Conservation (phyloP, 139 green algal species). For the Chlorella sp. region DNA sequence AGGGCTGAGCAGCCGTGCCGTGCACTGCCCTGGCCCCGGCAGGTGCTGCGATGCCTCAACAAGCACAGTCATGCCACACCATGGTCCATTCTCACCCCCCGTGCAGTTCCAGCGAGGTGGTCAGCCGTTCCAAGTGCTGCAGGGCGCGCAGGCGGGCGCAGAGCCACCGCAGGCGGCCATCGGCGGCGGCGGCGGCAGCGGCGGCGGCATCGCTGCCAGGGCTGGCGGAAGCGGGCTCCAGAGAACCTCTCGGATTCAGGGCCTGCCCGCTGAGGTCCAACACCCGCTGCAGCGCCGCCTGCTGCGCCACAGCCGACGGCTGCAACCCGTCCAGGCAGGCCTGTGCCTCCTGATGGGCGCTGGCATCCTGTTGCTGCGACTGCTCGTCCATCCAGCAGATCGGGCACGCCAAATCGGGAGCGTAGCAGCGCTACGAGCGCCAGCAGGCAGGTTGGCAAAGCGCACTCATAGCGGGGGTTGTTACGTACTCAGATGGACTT, state of each 20-base stretch:
- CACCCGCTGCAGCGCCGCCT: not conserved
- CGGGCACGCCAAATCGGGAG: too few relatives aligned
- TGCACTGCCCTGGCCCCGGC: too few relatives aligned
- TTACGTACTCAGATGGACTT: too few relatives aligned
- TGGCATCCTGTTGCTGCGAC: too few relatives aligned
- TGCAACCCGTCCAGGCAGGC: conserved; percentile 8
- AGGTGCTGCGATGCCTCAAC: not conserved
- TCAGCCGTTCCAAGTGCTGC: conserved; percentile 40
- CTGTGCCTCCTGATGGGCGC: not conserved
- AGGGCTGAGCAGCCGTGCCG: too few relatives aligned
- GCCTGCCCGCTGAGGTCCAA: not conserved
- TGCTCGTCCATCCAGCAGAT: too few relatives aligned
- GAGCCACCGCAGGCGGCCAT: conserved; percentile 13
- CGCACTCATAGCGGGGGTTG: too few relatives aligned
- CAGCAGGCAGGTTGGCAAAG: too few relatives aligned
- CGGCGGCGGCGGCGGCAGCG: not conserved
- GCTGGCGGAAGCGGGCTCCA: not conserved
- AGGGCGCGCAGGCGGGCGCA: conserved; percentile 17
- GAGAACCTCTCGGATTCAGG: not conserved
- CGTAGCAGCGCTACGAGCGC: too few relatives aligned
- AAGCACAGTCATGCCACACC: not conserved
- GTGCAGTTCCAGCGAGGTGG: conserved; percentile 14
- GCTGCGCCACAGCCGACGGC: not conserved
- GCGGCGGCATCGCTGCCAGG: not conserved
- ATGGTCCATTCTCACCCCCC: conserved; percentile 4